Evolutionary conservation across 1,284 basidiomycete species (phyloP).

Genomic region (Psilocybe mexicana): DNA sequence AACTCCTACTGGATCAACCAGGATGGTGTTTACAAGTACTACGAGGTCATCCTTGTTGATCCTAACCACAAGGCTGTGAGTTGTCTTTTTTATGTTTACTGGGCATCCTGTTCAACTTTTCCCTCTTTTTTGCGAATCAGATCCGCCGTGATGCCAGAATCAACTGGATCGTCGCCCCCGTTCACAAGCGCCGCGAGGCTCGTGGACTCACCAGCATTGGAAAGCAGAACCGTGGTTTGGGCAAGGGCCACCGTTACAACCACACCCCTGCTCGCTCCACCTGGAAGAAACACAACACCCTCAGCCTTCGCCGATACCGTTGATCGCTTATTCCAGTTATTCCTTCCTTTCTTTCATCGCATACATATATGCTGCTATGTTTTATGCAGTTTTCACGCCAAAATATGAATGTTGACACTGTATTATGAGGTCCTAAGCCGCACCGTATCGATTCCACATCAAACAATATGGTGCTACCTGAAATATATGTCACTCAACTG

Average conservation of each 20-base stretch:
- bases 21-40: conserved; percentile 99
- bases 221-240: conserved; percentile 94
- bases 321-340: conserved; percentile 44
- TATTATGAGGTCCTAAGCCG: background rate
- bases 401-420: conserved; percentile 8
- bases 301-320: conserved; percentile 97
- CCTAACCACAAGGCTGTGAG: conserved; percentile 90
- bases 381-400: conserved; percentile 1
- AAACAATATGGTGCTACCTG: background rate
- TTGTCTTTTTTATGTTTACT: conserved; percentile 12
- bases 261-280: conserved; percentile 89
- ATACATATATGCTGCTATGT: conserved; percentile 7
- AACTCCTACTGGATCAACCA: conserved; percentile 99
- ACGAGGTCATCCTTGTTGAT: conserved; percentile 98
- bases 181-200: conserved; percentile 98
- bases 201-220: conserved; percentile 97
- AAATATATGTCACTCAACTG: no score
- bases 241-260: conserved; percentile 96
- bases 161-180: conserved; percentile 98
- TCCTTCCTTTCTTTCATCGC: background rate
- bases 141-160: conserved; percentile 95
- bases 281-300: conserved; percentile 98
- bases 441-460: background rate
- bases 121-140: conserved; percentile 35
- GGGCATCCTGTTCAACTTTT: background rate